A percentile compares a stretch with the other conserved stretches of the same genome.
phyloP scores from a whole-genome alignment of 306 rosid species.

The Cicer bijugum region DNA sequence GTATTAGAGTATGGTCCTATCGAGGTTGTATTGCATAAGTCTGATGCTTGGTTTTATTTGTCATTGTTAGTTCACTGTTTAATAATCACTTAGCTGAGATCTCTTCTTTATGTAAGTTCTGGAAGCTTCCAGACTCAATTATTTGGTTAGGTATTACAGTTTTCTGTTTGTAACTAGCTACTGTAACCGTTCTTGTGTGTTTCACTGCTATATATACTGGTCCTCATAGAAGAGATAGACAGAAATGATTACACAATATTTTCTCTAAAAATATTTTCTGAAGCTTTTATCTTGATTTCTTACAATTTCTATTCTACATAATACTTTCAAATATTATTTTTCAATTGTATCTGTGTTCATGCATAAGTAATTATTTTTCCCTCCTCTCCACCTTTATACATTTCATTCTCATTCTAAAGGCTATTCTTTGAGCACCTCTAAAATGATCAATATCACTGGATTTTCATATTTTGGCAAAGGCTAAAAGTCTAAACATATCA shows the following conservation, averaged over 20 bases:
- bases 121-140: not conserved
- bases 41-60: not conserved
- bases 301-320: not conserved
- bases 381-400: not conserved
- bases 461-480: conserved; percentile 9
- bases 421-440: not conserved
- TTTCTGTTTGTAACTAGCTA: not conserved
- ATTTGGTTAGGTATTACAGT: not conserved
- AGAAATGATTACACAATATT: not conserved
- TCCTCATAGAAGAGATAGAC: not conserved
- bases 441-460: not conserved
- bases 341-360: conserved; percentile 16
- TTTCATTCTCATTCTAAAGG: conserved; percentile 17
- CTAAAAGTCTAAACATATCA: not conserved
- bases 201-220: not conserved
- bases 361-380: conserved; percentile 15
- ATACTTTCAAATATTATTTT: conserved; percentile 11
- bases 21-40: not conserved
- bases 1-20: not conserved
- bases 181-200: not conserved
- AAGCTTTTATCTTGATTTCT: not conserved
- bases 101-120: not conserved
- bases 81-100: not conserved
- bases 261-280: not conserved
- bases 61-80: not conserved